Percentiles rank a stretch among this genome's conserved stretches.
phyloP scores from a whole-genome alignment of 805 yeast genomes.

The Priceomyces carsonii region DNA sequence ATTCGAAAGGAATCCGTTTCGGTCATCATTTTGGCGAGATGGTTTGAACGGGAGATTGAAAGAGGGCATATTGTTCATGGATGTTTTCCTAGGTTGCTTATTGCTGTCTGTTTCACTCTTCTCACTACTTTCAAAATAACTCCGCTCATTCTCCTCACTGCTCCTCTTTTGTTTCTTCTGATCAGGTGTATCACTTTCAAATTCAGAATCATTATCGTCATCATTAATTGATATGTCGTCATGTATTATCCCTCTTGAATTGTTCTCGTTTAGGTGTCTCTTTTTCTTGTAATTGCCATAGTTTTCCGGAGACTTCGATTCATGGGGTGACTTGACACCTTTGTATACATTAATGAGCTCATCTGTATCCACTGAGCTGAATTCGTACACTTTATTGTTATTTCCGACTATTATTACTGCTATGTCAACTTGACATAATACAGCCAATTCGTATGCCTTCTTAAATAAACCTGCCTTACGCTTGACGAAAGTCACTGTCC shows the following conservation, averaged over 20 bases:
- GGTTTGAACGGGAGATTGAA: constrained; percentile 9
- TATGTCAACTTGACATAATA: constrained; percentile 88
- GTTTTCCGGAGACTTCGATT: constrained; percentile 63
- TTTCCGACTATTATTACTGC: constrained; percentile 87
- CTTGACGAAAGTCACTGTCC: constrained; percentile 85
- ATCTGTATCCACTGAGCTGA: constrained; percentile 65
- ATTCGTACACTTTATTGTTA: constrained; percentile 83
- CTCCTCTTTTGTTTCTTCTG: constrained; percentile 31
- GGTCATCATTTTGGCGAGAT: neutral
- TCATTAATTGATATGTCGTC: constrained; percentile 20
- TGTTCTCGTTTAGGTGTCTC: constrained; percentile 18
- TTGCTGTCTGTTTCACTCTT: constrained; percentile 12
- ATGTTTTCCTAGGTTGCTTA: constrained; percentile 18
- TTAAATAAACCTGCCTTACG: constrained; percentile 93
- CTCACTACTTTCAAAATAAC: constrained; percentile 6
- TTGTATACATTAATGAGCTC: constrained; percentile 25
- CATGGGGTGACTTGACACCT: constrained; percentile 42
- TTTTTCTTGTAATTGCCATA: constrained; percentile 60
- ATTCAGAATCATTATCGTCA: constrained; percentile 32
- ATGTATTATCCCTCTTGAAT: constrained; percentile 12
- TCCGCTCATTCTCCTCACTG: constrained; percentile 7
- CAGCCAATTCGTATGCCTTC: constrained; percentile 83
- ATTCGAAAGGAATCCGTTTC: neutral
- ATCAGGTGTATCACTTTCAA: constrained; percentile 34
- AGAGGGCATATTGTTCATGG: constrained; percentile 17